Evolutionary conservation across 169 alveolate genomes (phyloP), one percentile per base, ranked within the genome.

Genomic region (Miamiensis avidus): DNA sequence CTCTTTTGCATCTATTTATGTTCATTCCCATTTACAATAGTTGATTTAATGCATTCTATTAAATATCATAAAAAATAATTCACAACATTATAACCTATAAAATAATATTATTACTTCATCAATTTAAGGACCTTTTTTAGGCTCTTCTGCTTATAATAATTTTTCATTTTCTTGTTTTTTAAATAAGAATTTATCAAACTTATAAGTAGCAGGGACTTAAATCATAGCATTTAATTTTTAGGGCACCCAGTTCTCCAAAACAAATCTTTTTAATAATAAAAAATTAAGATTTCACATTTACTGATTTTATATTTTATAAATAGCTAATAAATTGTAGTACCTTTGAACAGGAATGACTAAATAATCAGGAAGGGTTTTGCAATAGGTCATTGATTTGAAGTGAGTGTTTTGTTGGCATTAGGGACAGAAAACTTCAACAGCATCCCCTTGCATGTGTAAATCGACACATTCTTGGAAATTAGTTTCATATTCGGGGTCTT

Each of bases 171-270:
- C 87, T 81, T 82, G 91, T 89, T 87, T 82, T 31, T 83, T 69
- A 29, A 78, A 90, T 25, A 76, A 81, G 77, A 92, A 88, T 65
- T 83, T 82, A 76, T 84, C 85, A 26, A 93, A 88, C 75, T 95
- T 91, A 82, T 87, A 82, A 29, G 87, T 83, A 73, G 75, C 73
- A 27, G 94, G 91, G n/a, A 93, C 89, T 74, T 94, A 49, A 29
- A 96, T 78, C 11, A 91, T 83, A 75, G 92, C 92, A 81, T 94
- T 94, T 81, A 94, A 88, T 83, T 96, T 96, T 69, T 94, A 93
- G 30, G 98, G 97, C 11, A 93, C 97, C 98, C 97, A 96, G 77
- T 96, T 93, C 31, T 89, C 89, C 74, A 78, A 94, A 4, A 92
- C 94, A 85, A 94, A 92, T 89, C 98, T 49, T 49, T 91, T 87